Evolutionary conservation across 768 basidiomycete genomes (phyloP).

Genomic region (Kondoa malvinella): DNA sequence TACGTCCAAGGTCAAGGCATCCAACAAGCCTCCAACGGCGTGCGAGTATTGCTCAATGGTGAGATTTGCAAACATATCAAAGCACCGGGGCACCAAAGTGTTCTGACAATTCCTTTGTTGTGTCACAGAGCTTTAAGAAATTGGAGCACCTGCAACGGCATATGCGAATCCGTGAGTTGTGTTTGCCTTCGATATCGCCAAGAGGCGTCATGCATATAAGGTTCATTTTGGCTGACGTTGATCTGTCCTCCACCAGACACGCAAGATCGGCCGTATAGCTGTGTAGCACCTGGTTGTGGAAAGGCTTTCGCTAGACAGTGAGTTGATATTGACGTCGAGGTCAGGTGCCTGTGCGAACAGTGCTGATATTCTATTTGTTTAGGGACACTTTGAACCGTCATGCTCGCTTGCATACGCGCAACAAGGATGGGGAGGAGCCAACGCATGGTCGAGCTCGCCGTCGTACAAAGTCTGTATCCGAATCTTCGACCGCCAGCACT

Average conservation of each 20-base stretch:
- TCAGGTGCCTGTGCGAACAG: too few species aligned
- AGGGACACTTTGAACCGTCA: conserved; percentile 28
- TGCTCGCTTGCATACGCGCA: conserved; percentile 21
- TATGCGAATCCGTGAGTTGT: conserved; percentile 25
- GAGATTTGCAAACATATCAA: background rate
- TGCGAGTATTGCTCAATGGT: background rate
- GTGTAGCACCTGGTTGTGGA: conserved; percentile 20
- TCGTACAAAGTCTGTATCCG: conserved; percentile 1
- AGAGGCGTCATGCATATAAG: too few species aligned
- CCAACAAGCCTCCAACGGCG: background rate
- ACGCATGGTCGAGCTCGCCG: background rate
- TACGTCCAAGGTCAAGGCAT: background rate
- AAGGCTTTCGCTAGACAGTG: conserved; percentile 28
- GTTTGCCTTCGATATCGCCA: too few species aligned
- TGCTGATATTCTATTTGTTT: background rate
- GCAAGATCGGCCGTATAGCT: conserved; percentile 25
- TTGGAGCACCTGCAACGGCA: conserved; percentile 27
- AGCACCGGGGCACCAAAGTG: background rate
- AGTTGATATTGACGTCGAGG: background rate
- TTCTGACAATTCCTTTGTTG: background rate
- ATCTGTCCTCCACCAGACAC: conserved; percentile 20
- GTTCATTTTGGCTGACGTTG: background rate
- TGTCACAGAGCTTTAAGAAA: conserved; percentile 17
- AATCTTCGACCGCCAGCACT: background rate
- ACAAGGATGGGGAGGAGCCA: background rate